A percentile compares a stretch with the other conserved stretches of the same genome.
phyloP scores from a whole-genome alignment of 306 rosid species.

The Luffa acutangula region DNA sequence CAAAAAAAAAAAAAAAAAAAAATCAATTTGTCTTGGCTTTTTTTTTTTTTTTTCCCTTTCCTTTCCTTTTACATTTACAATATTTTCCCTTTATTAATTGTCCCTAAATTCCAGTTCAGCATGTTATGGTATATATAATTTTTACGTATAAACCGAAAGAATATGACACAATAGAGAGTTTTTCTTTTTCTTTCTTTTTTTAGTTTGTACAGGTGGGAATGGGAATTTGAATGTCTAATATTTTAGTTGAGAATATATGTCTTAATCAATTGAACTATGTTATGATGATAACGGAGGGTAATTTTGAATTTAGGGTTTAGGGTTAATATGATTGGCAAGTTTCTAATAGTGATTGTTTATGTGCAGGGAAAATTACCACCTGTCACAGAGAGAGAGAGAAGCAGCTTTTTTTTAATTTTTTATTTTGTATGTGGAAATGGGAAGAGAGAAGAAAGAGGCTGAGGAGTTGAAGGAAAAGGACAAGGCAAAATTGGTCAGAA shows the following conservation, averaged over 20 bases:
- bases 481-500: neutral
- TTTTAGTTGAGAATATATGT: too few species aligned
- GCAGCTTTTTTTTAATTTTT: conserved; percentile 28
- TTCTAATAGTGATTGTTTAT: neutral
- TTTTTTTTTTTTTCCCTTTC: neutral
- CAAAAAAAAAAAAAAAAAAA: neutral
- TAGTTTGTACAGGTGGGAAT: neutral
- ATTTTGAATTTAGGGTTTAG: too few species aligned
- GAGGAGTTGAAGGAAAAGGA: conserved; percentile 20
- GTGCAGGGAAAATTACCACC: conserved; percentile 11
- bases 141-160: too few species aligned
- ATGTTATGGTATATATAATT: neutral
- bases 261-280: neutral
- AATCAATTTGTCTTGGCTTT: neutral
- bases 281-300: neutral
- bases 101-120: neutral
- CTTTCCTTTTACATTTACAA: neutral
- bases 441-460: conserved; percentile 8
- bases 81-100: neutral
- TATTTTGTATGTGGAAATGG: conserved; percentile 28
- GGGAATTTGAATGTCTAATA: too few species aligned
- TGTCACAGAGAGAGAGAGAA: conserved; percentile 5
- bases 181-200: too few species aligned
- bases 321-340: neutral
- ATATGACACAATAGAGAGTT: too few species aligned